Evolutionary conservation across 2,329 filamentous ascomycete genomes (phyloP), one percentile per base, ranked within the genome.

Genomic region (Colletotrichum limetticola): DNA sequence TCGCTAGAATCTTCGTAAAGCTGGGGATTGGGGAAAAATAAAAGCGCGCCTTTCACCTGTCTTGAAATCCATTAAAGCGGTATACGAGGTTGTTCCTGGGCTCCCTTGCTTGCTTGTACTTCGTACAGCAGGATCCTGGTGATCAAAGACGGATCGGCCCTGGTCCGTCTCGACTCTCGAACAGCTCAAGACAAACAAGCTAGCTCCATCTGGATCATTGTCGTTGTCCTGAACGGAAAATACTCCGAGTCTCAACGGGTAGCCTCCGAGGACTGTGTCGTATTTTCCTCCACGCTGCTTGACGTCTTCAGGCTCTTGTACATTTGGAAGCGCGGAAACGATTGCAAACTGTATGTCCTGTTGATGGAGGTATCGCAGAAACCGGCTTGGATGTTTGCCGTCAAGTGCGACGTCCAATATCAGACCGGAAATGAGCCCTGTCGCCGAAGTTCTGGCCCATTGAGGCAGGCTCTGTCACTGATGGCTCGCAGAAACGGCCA

Each of bases 111-210:
- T 19, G 28, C 55, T 53, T 26, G 42, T 19, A 28, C 22, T 28
- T 59, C 24, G 42, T 19, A 53, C 16, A n/a, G 37, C 64, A 61
- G n/a, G 24, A 64, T 30, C 56, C n/a, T 42, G 52, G 55, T 56
- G 69, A 57, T 30, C 58, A 62, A 65, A 55, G 37, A 62, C 61
- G 58, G 71, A 63, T 19, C 62, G 67, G 68, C 62, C 62, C 63
- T 71, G 58, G 35, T 66, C 57, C 30, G 37, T 32, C 37, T 42
- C 37, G 37, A 42, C 37, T 42, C 16, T 42, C 16, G 37, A 35
- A 35, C 19, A 49, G 24, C 32, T 42, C 58, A 28, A 37, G 49
- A 52, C 32, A 32, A 53, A 37, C 52, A 28, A 57, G 22, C 32
- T 42, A 58, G 37, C 42, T 68, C 22, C 28, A 53, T 46, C 52